Evolutionary conservation across 2,329 filamentous ascomycete species (phyloP), one percentile per base, ranked within the genome.

Genomic region (Monilinia aucupariae): DNA sequence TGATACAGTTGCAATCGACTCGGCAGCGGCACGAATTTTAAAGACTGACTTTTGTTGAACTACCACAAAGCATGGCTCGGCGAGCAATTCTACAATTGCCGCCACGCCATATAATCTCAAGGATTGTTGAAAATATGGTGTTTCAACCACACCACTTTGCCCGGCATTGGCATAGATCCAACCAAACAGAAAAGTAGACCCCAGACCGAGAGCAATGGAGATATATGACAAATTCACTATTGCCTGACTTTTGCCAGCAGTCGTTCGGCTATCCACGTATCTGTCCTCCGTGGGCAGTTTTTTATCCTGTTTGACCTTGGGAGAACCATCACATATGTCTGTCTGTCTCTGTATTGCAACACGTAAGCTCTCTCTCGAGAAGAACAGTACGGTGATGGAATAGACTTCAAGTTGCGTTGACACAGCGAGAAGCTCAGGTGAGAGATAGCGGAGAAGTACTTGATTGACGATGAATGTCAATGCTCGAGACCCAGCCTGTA

Each of bases 391-490:
- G 0, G 92, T 91, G 51, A 96, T 88, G 64, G 93, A 92, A 75
- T 92, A 97, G 0, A 97, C 85, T 71, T 99, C 94, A 3, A 99
- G 82, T 75, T 97, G 94, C 0, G 92, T 88, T 2, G 92, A 89
- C 6, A 96, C 81, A 7, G 93, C 94, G 1, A 99, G 83, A 0
- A 96, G 81, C 64, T 88, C 84, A 0, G 94, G 92, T 1, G 92
- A 96, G 51, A 97, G 79, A 74, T 90, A 93, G 43, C 93, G 90
- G 9, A 99, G 82, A 37, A 99, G 84, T 45, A 96, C 75, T 75
- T 99, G 93, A 77, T 97, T 99, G 73, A 94, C 89, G 68, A 88
- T 76, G 76, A 99, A 99, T 30, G 93, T 97, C 67, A 96, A 79
- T 61, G 88, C 86, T 65, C 93, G 88, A n/a, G 93, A 97, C 51